phyloP scores from a whole-genome alignment of 2,329 filamentous ascomycete genomes.

The Orbilia blumenaviensis region DNA sequence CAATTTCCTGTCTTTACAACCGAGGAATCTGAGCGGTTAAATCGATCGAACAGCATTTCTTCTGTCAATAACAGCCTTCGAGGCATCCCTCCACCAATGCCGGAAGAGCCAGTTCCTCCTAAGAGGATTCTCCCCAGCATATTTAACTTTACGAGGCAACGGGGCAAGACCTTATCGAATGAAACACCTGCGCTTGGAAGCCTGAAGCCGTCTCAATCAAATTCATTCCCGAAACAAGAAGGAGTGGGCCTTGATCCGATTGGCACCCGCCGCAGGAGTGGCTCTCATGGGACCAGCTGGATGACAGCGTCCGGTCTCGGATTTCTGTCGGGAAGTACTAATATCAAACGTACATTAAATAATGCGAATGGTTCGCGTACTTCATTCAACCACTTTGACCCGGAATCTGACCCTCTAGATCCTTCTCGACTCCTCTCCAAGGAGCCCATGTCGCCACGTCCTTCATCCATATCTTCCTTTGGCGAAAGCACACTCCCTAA shows the following conservation, averaged over 20 bases:
- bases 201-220: constrained; percentile 76
- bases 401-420: constrained; percentile 57
- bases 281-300: constrained; percentile 63
- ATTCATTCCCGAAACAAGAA: constrained; percentile 73
- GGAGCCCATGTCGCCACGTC: constrained; percentile 56
- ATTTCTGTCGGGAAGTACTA: constrained; percentile 60
- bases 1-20: constrained; percentile 56
- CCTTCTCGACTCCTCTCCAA: constrained; percentile 56
- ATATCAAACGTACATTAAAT: constrained; percentile 50
- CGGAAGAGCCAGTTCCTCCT: constrained; percentile 39
- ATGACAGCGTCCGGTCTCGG: constrained; percentile 60
- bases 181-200: constrained; percentile 74
- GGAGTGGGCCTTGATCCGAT: constrained; percentile 59
- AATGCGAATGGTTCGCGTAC: constrained; percentile 55
- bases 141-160: constrained; percentile 63
- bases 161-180: constrained; percentile 70
- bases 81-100: constrained; percentile 35
- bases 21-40: constrained; percentile 36
- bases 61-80: constrained; percentile 54
- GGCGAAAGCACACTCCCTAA: constrained; percentile 56
- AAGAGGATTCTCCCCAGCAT: constrained; percentile 55
- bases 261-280: constrained; percentile 61
- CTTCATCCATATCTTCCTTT: constrained; percentile 57
- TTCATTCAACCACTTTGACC: constrained; percentile 64
- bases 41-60: constrained; percentile 48